Evolutionary conservation across 2,329 filamentous ascomycete species (phyloP).

Genomic region (Anthostomella pinea): DNA sequence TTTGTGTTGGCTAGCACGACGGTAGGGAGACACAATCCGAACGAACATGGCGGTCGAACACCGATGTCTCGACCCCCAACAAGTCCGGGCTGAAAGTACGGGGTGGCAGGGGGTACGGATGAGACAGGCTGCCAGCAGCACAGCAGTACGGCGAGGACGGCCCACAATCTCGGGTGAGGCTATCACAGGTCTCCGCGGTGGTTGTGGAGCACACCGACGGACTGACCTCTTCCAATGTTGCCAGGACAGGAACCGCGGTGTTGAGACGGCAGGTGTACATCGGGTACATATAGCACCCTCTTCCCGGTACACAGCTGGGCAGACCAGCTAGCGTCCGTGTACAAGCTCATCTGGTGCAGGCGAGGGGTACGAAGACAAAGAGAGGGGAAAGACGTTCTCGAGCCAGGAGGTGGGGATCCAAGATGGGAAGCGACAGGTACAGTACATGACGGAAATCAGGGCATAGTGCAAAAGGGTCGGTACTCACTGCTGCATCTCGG

Average conservation of each 20-base stretch:
- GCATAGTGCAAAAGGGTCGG: conserved; percentile 26
- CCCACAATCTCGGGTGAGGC: conserved; percentile 16
- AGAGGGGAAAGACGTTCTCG: conserved; percentile 10
- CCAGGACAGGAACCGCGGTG: conserved; percentile 16
- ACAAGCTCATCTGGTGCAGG: conserved; percentile 21
- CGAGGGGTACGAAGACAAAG: conserved; percentile 7
- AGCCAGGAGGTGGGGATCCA: conserved; percentile 2
- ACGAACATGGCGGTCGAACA: conserved; percentile 23
- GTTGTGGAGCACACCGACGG: conserved; percentile 14
- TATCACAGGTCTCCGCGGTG: conserved; percentile 21
- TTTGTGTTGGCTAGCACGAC: conserved; percentile 19
- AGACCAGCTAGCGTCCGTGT: conserved; percentile 13
- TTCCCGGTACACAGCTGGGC: conserved; percentile 16
- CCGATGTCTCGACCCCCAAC: not conserved
- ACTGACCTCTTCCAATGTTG: conserved; percentile 13
- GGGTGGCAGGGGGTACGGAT: too few relatives aligned
- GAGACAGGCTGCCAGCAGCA: conserved; percentile 5
- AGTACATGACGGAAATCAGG: conserved; percentile 21
- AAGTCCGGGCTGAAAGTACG: not conserved
- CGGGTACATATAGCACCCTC: conserved; percentile 21
- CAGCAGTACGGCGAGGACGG: conserved; percentile 5
- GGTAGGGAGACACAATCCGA: conserved; percentile 14
- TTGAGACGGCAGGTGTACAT: conserved; percentile 22
- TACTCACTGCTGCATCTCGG: conserved; percentile 61
- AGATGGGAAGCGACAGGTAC: conserved; percentile 16